These are phyloP conservation scores for Diplotaxis tenuifolia DNA, from an alignment of 345 rosid genomes.

Conservation along the genomic window DNA sequence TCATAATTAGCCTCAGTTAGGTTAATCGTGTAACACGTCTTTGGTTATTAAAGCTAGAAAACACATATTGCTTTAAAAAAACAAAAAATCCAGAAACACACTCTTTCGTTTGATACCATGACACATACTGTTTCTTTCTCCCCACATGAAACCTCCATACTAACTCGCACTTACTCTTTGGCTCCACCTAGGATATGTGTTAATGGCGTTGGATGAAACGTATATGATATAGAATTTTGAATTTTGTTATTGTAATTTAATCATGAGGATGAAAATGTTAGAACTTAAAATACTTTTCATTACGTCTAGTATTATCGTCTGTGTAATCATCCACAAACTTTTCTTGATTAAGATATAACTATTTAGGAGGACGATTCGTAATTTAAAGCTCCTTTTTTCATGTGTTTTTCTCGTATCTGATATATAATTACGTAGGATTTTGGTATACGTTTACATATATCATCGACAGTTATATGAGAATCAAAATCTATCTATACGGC, in stretches of 20 bases:
- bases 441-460: constrained; percentile 6
- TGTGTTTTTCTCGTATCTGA: constrained; percentile 23
- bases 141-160: not conserved
- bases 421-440: constrained; percentile 17
- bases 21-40: not conserved
- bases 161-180: not conserved
- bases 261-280: constrained; percentile 18
- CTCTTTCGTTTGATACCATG: not conserved
- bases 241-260: not conserved
- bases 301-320: constrained; percentile 23
- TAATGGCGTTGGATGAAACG: constrained; percentile 15
- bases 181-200: constrained; percentile 13
- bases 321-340: constrained; percentile 34
- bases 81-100: no score
- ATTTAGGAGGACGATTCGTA: constrained; percentile 17
- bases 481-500: constrained; percentile 14
- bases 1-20: not conserved
- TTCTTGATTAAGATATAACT: constrained; percentile 19
- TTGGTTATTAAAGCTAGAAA: not conserved
- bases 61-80: no score
- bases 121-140: not conserved
- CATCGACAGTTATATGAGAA: not conserved
- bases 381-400: constrained; percentile 24
- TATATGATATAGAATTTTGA: not conserved
- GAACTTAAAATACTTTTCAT: not conserved